Evolutionary conservation across 371 early-diverging fungal species (phyloP).

Genomic region (Gilbertella persicaria): DNA sequence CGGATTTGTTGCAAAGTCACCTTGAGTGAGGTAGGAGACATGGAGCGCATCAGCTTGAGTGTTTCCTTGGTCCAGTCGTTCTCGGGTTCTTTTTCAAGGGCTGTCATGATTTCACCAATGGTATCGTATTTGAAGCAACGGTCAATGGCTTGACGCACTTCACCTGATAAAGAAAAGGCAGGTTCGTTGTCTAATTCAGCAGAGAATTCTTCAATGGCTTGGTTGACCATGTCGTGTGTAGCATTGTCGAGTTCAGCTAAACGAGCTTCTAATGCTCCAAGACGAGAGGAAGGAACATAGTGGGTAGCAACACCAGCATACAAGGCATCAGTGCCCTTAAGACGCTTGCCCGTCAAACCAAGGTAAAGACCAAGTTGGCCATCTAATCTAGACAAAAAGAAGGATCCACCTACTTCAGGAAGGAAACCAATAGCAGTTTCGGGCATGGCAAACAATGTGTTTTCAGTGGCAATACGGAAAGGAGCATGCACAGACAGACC

Average conservation of each 20-base stretch:
- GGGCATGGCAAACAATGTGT: slow-evolving; percentile 93
- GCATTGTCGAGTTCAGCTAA: slow-evolving; percentile 79
- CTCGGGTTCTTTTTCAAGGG: slow-evolving; percentile 69
- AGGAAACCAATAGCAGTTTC: slow-evolving; percentile 95
- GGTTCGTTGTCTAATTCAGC: slow-evolving; percentile 41
- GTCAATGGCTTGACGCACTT: slow-evolving; percentile 76
- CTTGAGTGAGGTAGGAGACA: slow-evolving; percentile 92
- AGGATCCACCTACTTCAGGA: slow-evolving; percentile 96
- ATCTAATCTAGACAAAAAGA: slow-evolving; percentile 93
- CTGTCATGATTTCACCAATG: slow-evolving; percentile 80
- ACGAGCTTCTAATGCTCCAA: slow-evolving; percentile 80
- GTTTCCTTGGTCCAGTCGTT: slow-evolving; percentile 76
- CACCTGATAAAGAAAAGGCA: slow-evolving; percentile 58
- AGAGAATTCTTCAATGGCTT: slow-evolving; percentile 92
- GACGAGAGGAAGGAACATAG: slow-evolving; percentile 89
- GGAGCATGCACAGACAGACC: slow-evolving; percentile 95
- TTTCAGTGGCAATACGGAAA: slow-evolving; percentile 95
- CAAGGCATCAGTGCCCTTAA: slow-evolving; percentile 85
- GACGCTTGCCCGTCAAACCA: slow-evolving; percentile 86
- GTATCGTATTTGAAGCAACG: slow-evolving; percentile 83
- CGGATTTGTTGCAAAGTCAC: slow-evolving; percentile 85
- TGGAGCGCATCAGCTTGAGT: slow-evolving; percentile 57
- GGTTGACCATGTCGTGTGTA: slow-evolving; percentile 83
- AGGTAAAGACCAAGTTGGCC: slow-evolving; percentile 92
- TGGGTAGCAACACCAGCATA: slow-evolving; percentile 95